Evolutionary conservation across 2,329 filamentous ascomycete species (phyloP), one percentile per base, ranked within the genome.

Genomic region (Elsinoe arachidis): DNA sequence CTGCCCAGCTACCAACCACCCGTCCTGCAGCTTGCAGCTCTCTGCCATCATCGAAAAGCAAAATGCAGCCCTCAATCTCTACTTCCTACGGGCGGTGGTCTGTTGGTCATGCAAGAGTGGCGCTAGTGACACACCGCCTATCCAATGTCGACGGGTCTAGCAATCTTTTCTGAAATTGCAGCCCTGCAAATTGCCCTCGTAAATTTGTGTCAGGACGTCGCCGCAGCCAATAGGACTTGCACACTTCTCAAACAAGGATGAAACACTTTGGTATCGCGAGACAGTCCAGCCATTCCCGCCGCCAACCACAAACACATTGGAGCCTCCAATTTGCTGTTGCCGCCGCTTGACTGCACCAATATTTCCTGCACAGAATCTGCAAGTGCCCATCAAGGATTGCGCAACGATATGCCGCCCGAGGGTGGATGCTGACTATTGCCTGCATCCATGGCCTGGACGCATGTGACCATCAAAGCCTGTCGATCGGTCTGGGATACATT

Each of bases 311-410:
- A 30, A 26, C 41, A 23, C 14, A 12, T 23, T 7, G 6, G 41
- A 46, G 41, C 41, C 41, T 46, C 41, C 41, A 46, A 46, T 46
- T 23, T 46, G 19, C 10, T 23, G 19, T 12, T 46, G 26, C 21
- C 39, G 21, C 41, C 19, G 41, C 41, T 46, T 17, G 21, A 14
- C 41, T 14, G 19, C 41, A 46, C 17, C 17, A 46, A 30, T 30
- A 30, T 30, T 23, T 12, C 26, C 17, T 17, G 17, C 41, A 17
- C 41, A 46, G n/a, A 51, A 51, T 51, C 26, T 34, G 33, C 26
- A 34, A 44, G 53, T 55, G 37, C 37, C n/a, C 15, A 26, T 43
- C 52, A 55, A 35, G 52, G 52, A 55, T 55, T 33, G 37, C 52
- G 53, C 53, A 46, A 56, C 14, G 26, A 44, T 33, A 12, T 44